Conservation (phyloP, 345 rosid species). For the Durio zibethinus region DNA sequence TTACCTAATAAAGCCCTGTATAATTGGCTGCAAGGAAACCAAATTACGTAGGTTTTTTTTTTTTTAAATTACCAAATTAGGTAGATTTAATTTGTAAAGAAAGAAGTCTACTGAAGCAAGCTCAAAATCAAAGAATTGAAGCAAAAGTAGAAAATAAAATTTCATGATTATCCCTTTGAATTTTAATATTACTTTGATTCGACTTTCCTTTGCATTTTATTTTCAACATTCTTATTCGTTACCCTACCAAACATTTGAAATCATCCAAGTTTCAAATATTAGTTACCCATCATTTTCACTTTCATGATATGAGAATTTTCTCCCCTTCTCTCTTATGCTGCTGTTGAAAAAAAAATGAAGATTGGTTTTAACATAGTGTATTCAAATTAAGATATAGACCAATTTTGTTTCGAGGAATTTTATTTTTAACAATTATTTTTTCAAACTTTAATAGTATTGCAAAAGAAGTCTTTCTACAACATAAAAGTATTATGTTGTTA, state of each 20-base stretch:
- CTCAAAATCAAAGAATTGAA: background rate
- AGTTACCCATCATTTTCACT: background rate
- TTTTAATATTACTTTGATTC: too few species aligned
- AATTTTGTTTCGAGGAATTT: too few species aligned
- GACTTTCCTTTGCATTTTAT: background rate
- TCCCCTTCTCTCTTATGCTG: background rate
- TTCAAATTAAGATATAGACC: too few species aligned
- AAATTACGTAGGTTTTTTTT: too few species aligned
- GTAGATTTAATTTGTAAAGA: background rate
- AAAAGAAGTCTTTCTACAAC: too few species aligned
- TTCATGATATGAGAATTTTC: background rate
- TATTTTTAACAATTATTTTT: too few species aligned
- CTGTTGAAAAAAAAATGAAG: background rate
- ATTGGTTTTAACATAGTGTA: too few species aligned
- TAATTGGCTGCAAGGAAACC: background rate
- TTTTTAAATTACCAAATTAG: too few species aligned
- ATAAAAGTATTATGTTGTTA: too few species aligned
- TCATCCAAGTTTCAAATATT: background rate
- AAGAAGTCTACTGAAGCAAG: background rate
- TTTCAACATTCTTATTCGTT: background rate
- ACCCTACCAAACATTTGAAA: background rate
- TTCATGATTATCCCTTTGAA: background rate
- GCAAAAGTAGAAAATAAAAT: background rate
- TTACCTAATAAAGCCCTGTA: background rate
- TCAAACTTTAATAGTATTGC: too few species aligned